phyloP scores from a whole-genome alignment of 768 basidiomycete genomes.

The Lactarius psammicola region DNA sequence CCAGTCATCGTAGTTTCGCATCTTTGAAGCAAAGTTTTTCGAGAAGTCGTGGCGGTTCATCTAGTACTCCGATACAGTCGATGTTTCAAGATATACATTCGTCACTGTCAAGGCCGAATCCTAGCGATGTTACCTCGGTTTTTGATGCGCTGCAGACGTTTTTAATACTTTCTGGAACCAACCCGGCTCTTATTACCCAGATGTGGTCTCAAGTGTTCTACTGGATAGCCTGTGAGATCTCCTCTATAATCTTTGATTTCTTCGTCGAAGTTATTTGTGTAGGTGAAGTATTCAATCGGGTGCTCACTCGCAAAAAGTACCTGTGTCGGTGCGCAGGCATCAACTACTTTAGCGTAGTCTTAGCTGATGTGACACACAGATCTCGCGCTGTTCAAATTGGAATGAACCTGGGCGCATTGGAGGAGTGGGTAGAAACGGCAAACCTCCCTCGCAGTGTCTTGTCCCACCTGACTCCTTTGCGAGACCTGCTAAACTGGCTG shows the following conservation, averaged over 20 bases:
- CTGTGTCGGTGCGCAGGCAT: slow-evolving; percentile 67
- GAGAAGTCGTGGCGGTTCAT: slow-evolving; percentile 48
- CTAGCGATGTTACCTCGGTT: slow-evolving; percentile 66
- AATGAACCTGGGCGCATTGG: slow-evolving; percentile 79
- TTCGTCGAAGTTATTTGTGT: slow-evolving; percentile 21
- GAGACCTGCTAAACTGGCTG: slow-evolving; percentile 82
- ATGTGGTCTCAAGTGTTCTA: slow-evolving; percentile 98
- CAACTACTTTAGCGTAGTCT: background rate
- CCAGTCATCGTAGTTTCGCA: slow-evolving; percentile 46
- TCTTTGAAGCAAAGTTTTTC: slow-evolving; percentile 68
- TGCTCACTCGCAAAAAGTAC: slow-evolving; percentile 90
- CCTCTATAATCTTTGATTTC: slow-evolving; percentile 31
- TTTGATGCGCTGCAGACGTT: slow-evolving; percentile 84
- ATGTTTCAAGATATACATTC: slow-evolving; percentile 48
- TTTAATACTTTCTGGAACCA: slow-evolving; percentile 82
- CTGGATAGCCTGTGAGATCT: slow-evolving; percentile 88
- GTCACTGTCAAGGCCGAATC: slow-evolving; percentile 41
- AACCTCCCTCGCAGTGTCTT: slow-evolving; percentile 76
- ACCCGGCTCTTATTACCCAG: slow-evolving; percentile 84
- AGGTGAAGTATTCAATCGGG: slow-evolving; percentile 86
- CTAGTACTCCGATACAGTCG: slow-evolving; percentile 47
- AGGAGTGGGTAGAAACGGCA: slow-evolving; percentile 88
- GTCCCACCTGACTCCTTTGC: slow-evolving; percentile 79
- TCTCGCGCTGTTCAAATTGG: slow-evolving; percentile 87
- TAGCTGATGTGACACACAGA: slow-evolving; percentile 37